Percentiles rank a stretch among this genome's conserved stretches.
phyloP scores from a whole-genome alignment of 2,329 filamentous ascomycete genomes.

The Calcarisporium arbuscula region DNA sequence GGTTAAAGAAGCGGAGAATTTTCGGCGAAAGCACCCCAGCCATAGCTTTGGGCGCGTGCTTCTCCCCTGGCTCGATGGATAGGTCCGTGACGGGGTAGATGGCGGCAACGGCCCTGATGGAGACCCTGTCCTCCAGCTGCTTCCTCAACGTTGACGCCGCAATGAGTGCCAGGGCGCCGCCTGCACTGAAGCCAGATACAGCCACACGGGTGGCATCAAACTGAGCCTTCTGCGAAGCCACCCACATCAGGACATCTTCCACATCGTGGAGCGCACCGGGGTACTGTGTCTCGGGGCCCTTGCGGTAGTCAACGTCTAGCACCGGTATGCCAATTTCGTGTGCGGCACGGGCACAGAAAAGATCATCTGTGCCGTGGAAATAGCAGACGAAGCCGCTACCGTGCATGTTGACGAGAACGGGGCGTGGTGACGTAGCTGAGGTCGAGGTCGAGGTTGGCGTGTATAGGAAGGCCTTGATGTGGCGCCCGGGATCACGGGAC shows the following conservation, averaged over 20 bases:
- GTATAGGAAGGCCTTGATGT: slow-evolving; percentile 23
- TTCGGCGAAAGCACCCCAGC: too few species aligned
- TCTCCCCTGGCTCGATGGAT: slow-evolving; percentile 18
- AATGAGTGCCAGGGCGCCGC: slow-evolving; percentile 36
- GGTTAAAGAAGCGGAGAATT: too few species aligned
- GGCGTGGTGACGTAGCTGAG: slow-evolving; percentile 1
- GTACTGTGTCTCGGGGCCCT: slow-evolving; percentile 32
- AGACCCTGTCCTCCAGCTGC: slow-evolving; percentile 25
- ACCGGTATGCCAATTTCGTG: slow-evolving; percentile 17
- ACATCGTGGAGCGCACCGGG: slow-evolving; percentile 25
- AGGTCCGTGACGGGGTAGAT: slow-evolving; percentile 35
- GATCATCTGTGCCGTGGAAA: slow-evolving; percentile 31
- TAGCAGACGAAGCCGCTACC: slow-evolving; percentile 27
- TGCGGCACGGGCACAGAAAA: slow-evolving; percentile 28
- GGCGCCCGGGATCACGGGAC: slow-evolving; percentile 18
- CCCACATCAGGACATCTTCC: slow-evolving; percentile 29
- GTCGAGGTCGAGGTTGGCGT: slow-evolving; percentile 7
- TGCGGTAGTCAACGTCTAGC: slow-evolving; percentile 30
- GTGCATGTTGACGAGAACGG: slow-evolving; percentile 30
- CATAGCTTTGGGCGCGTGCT: slow-evolving; percentile 24
- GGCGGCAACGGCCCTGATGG: slow-evolving; percentile 41
- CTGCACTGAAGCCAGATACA: slow-evolving; percentile 40
- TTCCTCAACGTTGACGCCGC: slow-evolving; percentile 20
- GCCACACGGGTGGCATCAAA: slow-evolving; percentile 31
- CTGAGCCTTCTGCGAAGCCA: slow-evolving; percentile 16